Base-by-base conservation (phyloP, 768 basidiomycete genomes). In the Punctularia strigosozonata region DNA sequence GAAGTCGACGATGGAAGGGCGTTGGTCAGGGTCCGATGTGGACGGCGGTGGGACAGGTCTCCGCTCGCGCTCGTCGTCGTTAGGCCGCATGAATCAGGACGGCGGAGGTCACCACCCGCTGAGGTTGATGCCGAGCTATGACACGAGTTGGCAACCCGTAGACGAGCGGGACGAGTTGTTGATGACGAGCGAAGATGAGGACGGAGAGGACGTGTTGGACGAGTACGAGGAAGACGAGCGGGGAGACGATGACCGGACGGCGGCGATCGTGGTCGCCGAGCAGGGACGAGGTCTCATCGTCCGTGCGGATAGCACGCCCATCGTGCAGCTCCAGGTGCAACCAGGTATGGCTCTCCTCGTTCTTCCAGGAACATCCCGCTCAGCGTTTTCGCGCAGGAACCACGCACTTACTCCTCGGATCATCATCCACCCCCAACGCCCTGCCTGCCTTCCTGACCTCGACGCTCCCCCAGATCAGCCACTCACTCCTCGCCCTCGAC, bases 321-420 rank as follows among this genome's bases (percentile, higher is more conserved):
- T 84, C 37, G 56, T 60, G 4, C 71, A 80, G 38, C 64, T 89
- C 14, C 69, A 77, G 37, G 72, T 83, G 24, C 73, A 75, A 40
- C 67, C 78, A 51, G 91, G 90, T 92, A 54, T 49, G 79, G n/a
- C n/a, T n/a, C n/a, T n/a, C n/a, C n/a, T n/a, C n/a, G n/a, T n/a
- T n/a, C 23, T 30, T 31, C 17, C 24, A 4, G 26, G 33, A 28
- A 49, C 38, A 8, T 15, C 17, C 26, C 13, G 38, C 22, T 17
- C 6, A 6, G 18, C 36, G 20, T 5, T 38, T 35, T 40, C 42
- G 36, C 20, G 33, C 51, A 97, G 94, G 82, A 14, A 90, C 90
- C 15, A 99, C 94, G 0, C 94, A 99, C 68, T 71, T 99, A 35
- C 69, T 97, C 22, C 73, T 99, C 28, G 79, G 85, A n/a, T 79